Percentiles rank a stretch among this genome's conserved stretches.
Conservation (phyloP, 345 rosid genomes). For the Eucalyptus cloeziana region DNA sequence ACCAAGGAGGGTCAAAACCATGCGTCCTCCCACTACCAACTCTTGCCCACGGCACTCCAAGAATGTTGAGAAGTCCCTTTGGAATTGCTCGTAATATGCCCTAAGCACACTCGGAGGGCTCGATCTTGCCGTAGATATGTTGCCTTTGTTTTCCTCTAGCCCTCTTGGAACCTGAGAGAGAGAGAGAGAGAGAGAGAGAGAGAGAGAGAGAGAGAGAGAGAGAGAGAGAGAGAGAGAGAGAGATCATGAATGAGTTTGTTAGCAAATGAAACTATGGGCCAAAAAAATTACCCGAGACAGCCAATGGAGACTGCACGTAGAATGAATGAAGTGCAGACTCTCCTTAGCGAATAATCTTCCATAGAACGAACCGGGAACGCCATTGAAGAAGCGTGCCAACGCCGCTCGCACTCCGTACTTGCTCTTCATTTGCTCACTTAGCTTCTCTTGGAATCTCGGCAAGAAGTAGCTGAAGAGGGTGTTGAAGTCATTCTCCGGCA, state of each 20-base stretch:
- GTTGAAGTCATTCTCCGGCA: no score
- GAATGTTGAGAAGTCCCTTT: conserved; percentile 33
- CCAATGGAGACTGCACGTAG: conserved; percentile 43
- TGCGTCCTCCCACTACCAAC: conserved; percentile 16
- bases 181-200: conserved; percentile 13
- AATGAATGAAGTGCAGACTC: conserved; percentile 31
- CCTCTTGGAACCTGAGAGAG: conserved; percentile 27
- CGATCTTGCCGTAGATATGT: not conserved
- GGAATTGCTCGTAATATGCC: conserved; percentile 31
- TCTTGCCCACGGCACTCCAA: conserved; percentile 27
- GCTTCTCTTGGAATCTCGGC: no score
- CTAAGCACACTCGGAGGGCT: conserved; percentile 18
- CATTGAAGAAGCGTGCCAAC: conserved; percentile 9
- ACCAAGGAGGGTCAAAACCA: conserved; percentile 26
- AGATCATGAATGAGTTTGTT: not conserved
- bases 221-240: not conserved
- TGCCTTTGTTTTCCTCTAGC: conserved; percentile 22
- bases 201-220: not conserved
- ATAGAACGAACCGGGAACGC: conserved; percentile 36
- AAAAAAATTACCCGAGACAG: conserved; percentile 22
- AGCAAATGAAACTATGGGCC: not conserved
- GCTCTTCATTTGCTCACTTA: not conserved
- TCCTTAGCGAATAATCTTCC: conserved; percentile 26
- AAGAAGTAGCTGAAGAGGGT: no score
- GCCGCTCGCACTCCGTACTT: not conserved